phyloP scores from a whole-genome alignment of 2,329 filamentous ascomycete genomes.

The Daldinia sp. region DNA sequence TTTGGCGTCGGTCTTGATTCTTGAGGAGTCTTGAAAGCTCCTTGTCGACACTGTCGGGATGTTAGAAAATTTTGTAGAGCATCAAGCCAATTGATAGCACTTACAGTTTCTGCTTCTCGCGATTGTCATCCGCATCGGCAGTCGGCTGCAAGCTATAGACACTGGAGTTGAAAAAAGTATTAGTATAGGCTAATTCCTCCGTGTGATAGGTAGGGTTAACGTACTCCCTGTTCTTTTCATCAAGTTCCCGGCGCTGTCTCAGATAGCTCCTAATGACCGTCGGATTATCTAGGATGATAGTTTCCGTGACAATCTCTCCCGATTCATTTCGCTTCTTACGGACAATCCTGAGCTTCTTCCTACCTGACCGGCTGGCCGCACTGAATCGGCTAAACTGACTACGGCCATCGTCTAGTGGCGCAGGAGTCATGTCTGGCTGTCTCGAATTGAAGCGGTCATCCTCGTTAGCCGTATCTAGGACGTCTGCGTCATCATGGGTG shows the following conservation, averaged over 20 bases:
- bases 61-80: slow-evolving; percentile 52
- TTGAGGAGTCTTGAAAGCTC: slow-evolving; percentile 87
- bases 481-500: slow-evolving; percentile 71
- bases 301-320: slow-evolving; percentile 68
- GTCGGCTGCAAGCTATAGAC: slow-evolving; percentile 60
- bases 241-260: slow-evolving; percentile 75
- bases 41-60: slow-evolving; percentile 64
- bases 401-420: slow-evolving; percentile 76
- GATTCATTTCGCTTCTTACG: slow-evolving; percentile 71
- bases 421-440: slow-evolving; percentile 73
- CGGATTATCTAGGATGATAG: slow-evolving; percentile 75
- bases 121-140: slow-evolving; percentile 60
- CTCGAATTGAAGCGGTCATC: slow-evolving; percentile 77
- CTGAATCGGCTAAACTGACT: slow-evolving; percentile 80
- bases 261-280: slow-evolving; percentile 90
- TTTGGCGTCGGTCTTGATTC: slow-evolving; percentile 89
- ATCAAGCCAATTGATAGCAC: slow-evolving; percentile 16
- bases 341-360: slow-evolving; percentile 76
- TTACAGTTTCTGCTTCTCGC: slow-evolving; percentile 56
- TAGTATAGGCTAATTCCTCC: slow-evolving; percentile 44
- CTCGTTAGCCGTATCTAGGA: slow-evolving; percentile 66
- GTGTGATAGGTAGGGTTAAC: slow-evolving; percentile 47
- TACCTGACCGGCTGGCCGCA: slow-evolving; percentile 70
- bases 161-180: slow-evolving; percentile 50
- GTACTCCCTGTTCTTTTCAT: slow-evolving; percentile 77